Evolutionary conservation across 257 asterid species (phyloP).

Genomic region (Solanum verrucosum): DNA sequence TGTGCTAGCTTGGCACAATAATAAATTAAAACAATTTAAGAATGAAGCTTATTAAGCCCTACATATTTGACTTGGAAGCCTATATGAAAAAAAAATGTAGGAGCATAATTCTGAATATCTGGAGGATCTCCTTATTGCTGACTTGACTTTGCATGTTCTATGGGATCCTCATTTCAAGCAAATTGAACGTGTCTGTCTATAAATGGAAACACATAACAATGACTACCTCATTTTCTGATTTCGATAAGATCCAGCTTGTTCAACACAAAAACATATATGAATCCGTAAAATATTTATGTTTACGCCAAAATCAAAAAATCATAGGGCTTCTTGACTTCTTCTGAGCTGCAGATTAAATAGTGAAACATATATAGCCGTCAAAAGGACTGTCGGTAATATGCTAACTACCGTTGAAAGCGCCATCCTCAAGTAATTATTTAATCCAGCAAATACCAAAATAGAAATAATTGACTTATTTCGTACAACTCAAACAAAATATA

Average conservation of each 20-base stretch:
- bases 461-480: neutral
- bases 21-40: neutral
- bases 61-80: neutral
- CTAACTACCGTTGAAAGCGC: neutral
- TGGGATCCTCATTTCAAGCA: neutral
- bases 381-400: neutral
- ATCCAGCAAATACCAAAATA: neutral
- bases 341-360: neutral
- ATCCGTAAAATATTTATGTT: no score
- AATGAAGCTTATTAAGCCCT: neutral
- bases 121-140: neutral
- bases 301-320: neutral
- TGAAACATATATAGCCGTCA: neutral
- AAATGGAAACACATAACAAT: neutral
- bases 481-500: neutral
- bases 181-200: neutral
- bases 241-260: no score
- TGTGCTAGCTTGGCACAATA: neutral
- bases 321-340: neutral
- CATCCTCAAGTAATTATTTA: no score
- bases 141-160: neutral
- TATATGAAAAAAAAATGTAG: no score
- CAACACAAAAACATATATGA: no score
- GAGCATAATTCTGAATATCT: neutral
- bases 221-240: neutral